phyloP scores from a whole-genome alignment of 2,329 filamentous ascomycete species.

The Aspergillus bombycis region DNA sequence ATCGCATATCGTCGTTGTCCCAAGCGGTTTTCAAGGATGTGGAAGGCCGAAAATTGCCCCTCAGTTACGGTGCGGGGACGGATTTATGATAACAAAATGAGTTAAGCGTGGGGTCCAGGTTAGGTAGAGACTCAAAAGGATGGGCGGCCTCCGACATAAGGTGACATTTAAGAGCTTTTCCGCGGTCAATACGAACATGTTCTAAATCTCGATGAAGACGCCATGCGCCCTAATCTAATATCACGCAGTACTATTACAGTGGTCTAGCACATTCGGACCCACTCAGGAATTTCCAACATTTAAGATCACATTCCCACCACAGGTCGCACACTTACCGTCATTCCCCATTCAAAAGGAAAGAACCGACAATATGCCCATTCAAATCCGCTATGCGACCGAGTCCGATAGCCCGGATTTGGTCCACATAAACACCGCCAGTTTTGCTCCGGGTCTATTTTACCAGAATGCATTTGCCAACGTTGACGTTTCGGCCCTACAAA shows the following conservation, averaged over 20 bases:
- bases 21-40: no score
- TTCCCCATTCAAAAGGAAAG: not conserved
- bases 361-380: conserved; percentile 25
- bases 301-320: not conserved
- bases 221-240: not conserved
- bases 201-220: not conserved
- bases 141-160: no score
- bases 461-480: conserved; percentile 27
- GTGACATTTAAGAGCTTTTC: not conserved
- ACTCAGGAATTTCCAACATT: not conserved
- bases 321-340: not conserved
- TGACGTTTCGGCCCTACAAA: conserved; percentile 23
- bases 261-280: not conserved
- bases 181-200: not conserved
- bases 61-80: no score
- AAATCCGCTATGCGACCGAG: conserved; percentile 45
- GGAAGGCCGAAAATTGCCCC: no score
- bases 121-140: no score
- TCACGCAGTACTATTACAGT: no score
- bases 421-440: conserved; percentile 52
- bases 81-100: no score
- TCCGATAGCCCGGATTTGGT: conserved; percentile 48
- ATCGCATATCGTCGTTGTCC: no score
- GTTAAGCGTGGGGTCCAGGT: no score
- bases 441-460: conserved; percentile 44